Evolutionary conservation across 2,329 filamentous ascomycete species (phyloP).

Genomic region (Sporothrix protearum): DNA sequence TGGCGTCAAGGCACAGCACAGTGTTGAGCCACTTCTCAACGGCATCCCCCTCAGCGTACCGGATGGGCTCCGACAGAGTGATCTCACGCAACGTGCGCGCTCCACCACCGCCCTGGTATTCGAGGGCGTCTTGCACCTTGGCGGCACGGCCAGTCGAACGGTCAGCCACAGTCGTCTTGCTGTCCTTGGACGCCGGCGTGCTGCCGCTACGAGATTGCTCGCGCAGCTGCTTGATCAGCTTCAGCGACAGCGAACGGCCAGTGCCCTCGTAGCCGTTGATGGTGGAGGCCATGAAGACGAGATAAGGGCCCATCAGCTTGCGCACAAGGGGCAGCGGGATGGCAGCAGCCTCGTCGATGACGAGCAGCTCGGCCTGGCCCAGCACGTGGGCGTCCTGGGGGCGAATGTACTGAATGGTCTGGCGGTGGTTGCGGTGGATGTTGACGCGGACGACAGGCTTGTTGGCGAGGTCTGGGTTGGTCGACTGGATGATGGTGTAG

Average conservation of each 20-base stretch:
- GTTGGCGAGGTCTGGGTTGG: constrained; percentile 90
- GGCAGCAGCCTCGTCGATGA: constrained; percentile 96
- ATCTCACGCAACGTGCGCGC: constrained; percentile 79
- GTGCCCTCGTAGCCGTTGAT: constrained; percentile 99
- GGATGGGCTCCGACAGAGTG: constrained; percentile 87
- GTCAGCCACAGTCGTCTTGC: constrained; percentile 62
- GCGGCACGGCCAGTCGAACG: constrained; percentile 70
- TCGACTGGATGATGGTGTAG: constrained; percentile 97
- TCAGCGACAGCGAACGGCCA: constrained; percentile 87
- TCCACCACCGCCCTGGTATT: constrained; percentile 49
- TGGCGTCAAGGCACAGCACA: constrained; percentile 89
- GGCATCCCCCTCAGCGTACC: constrained; percentile 83
- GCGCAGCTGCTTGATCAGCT: constrained; percentile 93
- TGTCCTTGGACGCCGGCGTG: constrained; percentile 44
- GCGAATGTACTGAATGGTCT: constrained; percentile 98
- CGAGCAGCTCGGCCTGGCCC: constrained; percentile 88
- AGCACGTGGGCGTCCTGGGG: constrained; percentile 94
- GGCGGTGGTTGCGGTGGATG: constrained; percentile 87
- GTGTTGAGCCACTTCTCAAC: constrained; percentile 97
- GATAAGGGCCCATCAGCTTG: constrained; percentile 92
- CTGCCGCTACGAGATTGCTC: constrained; percentile 76
- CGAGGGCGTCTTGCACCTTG: constrained; percentile 58
- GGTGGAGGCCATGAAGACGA: constrained; percentile 98
- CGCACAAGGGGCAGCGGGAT: constrained; percentile 89
- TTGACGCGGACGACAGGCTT: constrained; percentile 98